These are phyloP conservation scores for Davidsoniella virescens DNA, from an alignment of 2,329 filamentous ascomycete genomes.

Conservation along the genomic window DNA sequence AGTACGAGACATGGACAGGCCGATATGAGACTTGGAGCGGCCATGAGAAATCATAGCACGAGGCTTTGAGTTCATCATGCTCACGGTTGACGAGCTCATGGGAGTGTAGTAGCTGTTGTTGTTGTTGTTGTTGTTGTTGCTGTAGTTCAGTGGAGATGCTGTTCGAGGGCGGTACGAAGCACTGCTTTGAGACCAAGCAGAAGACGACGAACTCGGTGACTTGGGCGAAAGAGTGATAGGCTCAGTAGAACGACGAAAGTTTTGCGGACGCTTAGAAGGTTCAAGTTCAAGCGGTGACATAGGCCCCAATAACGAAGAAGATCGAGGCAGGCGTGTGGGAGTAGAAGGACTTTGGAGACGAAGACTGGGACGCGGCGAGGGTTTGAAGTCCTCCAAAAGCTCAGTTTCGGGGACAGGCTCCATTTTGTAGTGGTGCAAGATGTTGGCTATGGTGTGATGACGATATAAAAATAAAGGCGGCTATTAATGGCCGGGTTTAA, in stretches of 20 bases:
- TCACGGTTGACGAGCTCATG: too few species aligned
- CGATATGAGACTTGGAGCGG: slow-evolving; percentile 12
- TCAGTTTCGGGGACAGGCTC: slow-evolving; percentile 53
- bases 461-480: neutral
- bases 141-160: slow-evolving; percentile 38
- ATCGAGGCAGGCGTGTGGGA: slow-evolving; percentile 15
- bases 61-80: neutral
- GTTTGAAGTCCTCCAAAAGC: slow-evolving; percentile 49
- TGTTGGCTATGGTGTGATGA: neutral
- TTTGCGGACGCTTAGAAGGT: slow-evolving; percentile 32
- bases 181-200: neutral
- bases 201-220: slow-evolving; percentile 26
- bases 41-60: slow-evolving; percentile 4
- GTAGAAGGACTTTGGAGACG: slow-evolving; percentile 27
- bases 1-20: slow-evolving; percentile 41
- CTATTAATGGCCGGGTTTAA: too few species aligned
- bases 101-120: too few species aligned
- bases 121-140: neutral
- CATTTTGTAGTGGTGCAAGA: slow-evolving; percentile 26
- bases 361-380: slow-evolving; percentile 38
- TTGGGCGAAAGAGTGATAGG: slow-evolving; percentile 36
- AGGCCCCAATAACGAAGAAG: slow-evolving; percentile 1
- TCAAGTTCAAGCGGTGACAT: slow-evolving; percentile 25
- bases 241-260: slow-evolving; percentile 42
- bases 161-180: slow-evolving; percentile 42